Percentiles rank a stretch among this genome's conserved stretches.
Evolutionary conservation across 192 early-diverging fungal species (phyloP).

Genomic region (Coemansia sp.): DNA sequence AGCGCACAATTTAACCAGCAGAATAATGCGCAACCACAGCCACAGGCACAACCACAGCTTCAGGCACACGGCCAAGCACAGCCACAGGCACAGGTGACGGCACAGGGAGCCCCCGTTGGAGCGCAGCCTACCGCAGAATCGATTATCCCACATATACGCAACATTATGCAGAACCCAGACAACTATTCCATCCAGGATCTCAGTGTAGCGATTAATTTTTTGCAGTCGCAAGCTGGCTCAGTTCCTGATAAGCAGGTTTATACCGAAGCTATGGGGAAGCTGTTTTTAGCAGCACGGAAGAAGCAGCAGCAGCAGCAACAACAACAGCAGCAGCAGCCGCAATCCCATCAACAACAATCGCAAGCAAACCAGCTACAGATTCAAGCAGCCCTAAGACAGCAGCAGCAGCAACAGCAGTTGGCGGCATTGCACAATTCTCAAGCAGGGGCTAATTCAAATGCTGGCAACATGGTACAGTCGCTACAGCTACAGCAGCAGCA

Average conservation of each 20-base stretch:
- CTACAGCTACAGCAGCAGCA: conserved; percentile 21
- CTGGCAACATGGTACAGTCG: background rate
- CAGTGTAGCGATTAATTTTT: conserved; percentile 11
- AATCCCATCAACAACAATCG: conserved; percentile 6
- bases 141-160: conserved; percentile 15
- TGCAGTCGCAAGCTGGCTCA: conserved; percentile 17
- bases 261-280: conserved; percentile 7
- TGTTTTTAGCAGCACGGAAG: conserved; percentile 17
- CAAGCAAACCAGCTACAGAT: conserved; percentile 8
- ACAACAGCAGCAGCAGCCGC: conserved; percentile 23
- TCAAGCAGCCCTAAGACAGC: conserved; percentile 6
- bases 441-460: background rate
- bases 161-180: conserved; percentile 26
- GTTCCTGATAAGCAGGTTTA: conserved; percentile 9
- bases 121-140: conserved; percentile 5
- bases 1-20: conserved; percentile 16
- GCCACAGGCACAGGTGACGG: conserved; percentile 4
- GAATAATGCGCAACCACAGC: conserved; percentile 4
- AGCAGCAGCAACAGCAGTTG: conserved; percentile 9
- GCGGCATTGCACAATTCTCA: background rate
- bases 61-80: conserved; percentile 27
- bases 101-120: conserved; percentile 3
- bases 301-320: conserved; percentile 20
- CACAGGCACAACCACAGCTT: conserved; percentile 23
- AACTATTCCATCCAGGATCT: conserved; percentile 28